Conservation (phyloP, 2,329 filamentous ascomycete species). For the Exophiala phaeomuriformis region DNA sequence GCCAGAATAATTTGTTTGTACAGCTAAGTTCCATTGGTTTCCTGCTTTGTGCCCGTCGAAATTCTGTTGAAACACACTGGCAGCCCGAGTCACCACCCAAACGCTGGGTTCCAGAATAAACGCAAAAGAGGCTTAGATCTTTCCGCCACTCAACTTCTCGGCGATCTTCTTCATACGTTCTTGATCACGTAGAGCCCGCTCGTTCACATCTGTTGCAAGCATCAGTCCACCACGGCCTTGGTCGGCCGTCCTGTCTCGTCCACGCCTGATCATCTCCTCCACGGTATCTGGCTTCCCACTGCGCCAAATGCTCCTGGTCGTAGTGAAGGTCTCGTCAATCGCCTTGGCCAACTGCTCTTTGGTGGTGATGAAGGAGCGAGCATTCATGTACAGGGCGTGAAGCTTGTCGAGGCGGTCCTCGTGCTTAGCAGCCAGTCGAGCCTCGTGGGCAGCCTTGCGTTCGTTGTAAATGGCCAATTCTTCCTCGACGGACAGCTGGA, state of each 20-base stretch:
- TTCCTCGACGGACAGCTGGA: conserved; percentile 14
- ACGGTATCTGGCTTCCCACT: conserved; percentile 42
- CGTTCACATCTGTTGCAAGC: conserved; percentile 27
- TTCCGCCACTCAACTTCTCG: conserved; percentile 61
- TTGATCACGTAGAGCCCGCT: conserved; percentile 35
- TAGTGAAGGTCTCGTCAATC: conserved; percentile 70
- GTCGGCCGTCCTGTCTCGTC: conserved; percentile 11
- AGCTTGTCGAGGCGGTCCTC: conserved; percentile 62
- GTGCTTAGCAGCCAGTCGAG: conserved; percentile 46
- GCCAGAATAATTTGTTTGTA: too few relatives aligned
- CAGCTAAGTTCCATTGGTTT: too few relatives aligned
- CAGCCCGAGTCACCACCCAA: not conserved
- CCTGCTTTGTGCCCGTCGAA: too few relatives aligned
- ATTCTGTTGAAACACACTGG: too few relatives aligned
- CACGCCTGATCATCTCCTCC: conserved; percentile 36
- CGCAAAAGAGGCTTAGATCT: conserved; percentile 37
- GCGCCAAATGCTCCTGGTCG: conserved; percentile 48
- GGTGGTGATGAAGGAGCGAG: conserved; percentile 75
- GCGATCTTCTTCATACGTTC: conserved; percentile 57
- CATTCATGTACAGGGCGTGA: conserved; percentile 84
- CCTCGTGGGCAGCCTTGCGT: conserved; percentile 33
- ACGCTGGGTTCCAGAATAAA: not conserved
- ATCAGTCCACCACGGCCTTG: conserved; percentile 16
- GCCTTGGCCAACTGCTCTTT: conserved; percentile 67
- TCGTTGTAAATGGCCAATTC: conserved; percentile 36